Base-by-base conservation (phyloP, 192 early-diverging fungal genomes). In the Backusella tuberculispora region DNA sequence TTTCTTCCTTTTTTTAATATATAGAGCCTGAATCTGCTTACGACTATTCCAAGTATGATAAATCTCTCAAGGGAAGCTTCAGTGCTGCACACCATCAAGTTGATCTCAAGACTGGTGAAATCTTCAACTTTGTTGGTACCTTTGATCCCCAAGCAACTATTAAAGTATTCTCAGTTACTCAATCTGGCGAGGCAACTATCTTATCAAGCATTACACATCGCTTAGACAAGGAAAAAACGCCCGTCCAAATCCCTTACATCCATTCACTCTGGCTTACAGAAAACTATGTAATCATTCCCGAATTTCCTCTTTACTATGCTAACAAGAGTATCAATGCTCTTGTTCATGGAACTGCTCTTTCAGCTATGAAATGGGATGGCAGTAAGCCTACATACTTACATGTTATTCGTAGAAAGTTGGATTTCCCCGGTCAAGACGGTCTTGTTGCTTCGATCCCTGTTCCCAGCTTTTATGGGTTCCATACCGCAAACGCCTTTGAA, bases 181-280 rank as follows among this genome's bases (percentile, higher is more conserved):
- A 14, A 15, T 37, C 73, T 1, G 79, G 79, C 2, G 45, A 76
- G 8, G 46, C 56, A 2, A 76, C 71, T 4, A 38, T 74, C 4
- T 45, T 76, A 26, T 71, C 75, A 3, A 64, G 44, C 0, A 38
- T 80, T 14, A 56, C 24, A 1, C 75, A 71, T 21, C 43, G 74
- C 0, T 10, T 73, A 7, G 72, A 80, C n/a, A 45, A 66, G 5
- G 48, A 50, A 19, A 50, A 24, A 26, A 45, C 71, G 14, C 67
- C 53, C 10, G 42, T 80, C 3, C 67, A 66, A 8, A 44, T 83
- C 9, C 69, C 82, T 3, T 91, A 90, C 63, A 78, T 85, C 42
- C 90, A 91, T 74, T 83, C 84, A 14, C 87, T 91, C 69, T 67
- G 69, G 3, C 45, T 84, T 48, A 89, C 88, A n/a, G 77, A 85